A percentile compares a stretch with the other conserved stretches of the same genome.
phyloP scores from a whole-genome alignment of 371 early-diverging fungal species.

The Rhizopus microsporus region DNA sequence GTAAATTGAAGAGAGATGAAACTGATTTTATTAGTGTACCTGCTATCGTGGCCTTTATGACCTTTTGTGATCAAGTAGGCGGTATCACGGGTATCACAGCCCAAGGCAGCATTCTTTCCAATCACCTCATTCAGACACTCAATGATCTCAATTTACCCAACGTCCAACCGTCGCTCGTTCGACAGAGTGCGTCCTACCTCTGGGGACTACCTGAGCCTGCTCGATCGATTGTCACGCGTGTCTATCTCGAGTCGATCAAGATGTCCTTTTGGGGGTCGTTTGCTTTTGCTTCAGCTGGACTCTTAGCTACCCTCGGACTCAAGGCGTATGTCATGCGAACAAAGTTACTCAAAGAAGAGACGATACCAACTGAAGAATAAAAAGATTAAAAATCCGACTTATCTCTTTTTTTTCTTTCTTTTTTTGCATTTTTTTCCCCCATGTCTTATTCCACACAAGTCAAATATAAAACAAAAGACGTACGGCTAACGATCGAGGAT shows the following conservation, averaged over 20 bases:
- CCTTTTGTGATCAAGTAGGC: conserved; percentile 47
- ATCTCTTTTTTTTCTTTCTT: conserved; percentile 9
- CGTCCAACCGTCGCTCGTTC: conserved; percentile 28
- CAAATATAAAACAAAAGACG: conserved; percentile 3
- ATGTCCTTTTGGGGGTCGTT: conserved; percentile 39
- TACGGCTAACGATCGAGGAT: background rate
- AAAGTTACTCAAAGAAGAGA: background rate
- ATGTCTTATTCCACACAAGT: background rate
- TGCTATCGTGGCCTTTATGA: conserved; percentile 43
- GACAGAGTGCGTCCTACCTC: conserved; percentile 34
- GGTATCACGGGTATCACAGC: conserved; percentile 46
- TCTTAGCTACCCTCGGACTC: conserved; percentile 30
- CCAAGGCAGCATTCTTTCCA: conserved; percentile 37
- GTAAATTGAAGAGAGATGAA: background rate
- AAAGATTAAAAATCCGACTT: background rate
- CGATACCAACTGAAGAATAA: conserved; percentile 1
- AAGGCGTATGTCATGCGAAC: conserved; percentile 36
- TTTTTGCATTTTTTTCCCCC: background rate
- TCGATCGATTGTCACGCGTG: conserved; percentile 24
- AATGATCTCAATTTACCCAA: conserved; percentile 17
- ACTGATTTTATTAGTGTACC: conserved; percentile 28
- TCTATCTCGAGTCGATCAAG: conserved; percentile 35
- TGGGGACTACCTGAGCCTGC: conserved; percentile 31
- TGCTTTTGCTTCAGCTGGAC: conserved; percentile 34
- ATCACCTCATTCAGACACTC: conserved; percentile 20